Conservation (phyloP, 441 rosid genomes). For the Populus hybrid region DNA sequence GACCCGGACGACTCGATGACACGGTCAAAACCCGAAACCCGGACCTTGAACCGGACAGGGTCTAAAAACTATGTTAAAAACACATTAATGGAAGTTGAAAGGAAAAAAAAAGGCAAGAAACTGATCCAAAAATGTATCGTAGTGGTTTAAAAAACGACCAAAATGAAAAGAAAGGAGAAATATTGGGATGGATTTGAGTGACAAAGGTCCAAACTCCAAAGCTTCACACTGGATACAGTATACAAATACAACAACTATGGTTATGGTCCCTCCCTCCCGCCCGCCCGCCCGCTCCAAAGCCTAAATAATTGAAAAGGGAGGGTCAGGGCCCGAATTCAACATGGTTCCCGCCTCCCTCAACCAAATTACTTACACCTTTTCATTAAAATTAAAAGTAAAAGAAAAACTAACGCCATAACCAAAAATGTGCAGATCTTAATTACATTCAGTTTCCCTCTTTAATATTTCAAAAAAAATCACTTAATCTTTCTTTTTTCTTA, state of each 20-base stretch:
- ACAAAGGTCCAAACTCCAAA: background rate
- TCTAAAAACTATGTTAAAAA: too few species aligned
- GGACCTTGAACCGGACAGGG: too few species aligned
- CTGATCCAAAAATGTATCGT: too few species aligned
- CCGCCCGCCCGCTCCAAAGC: background rate
- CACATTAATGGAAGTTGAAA: too few species aligned
- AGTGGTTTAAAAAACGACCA: background rate
- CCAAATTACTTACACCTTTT: constrained; percentile 7
- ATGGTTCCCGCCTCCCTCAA: constrained; percentile 61
- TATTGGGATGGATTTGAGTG: background rate
- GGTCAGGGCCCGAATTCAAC: constrained; percentile 33
- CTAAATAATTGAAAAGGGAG: constrained; percentile 38
- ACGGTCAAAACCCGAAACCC: too few species aligned
- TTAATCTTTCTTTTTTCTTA: background rate
- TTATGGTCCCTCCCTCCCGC: background rate
- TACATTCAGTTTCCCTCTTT: too few species aligned
- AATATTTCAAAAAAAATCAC: background rate
- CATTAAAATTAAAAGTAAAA: background rate
- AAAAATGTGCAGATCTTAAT: background rate
- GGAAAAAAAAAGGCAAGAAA: too few species aligned
- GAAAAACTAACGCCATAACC: background rate
- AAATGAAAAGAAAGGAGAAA: background rate
- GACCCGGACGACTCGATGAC: too few species aligned
- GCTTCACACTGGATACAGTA: background rate
- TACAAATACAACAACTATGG: too few species aligned